Evolutionary conservation across 306 rosid species (phyloP), one percentile per base, ranked within the genome.

Genomic region (Quillaja saponaria): DNA sequence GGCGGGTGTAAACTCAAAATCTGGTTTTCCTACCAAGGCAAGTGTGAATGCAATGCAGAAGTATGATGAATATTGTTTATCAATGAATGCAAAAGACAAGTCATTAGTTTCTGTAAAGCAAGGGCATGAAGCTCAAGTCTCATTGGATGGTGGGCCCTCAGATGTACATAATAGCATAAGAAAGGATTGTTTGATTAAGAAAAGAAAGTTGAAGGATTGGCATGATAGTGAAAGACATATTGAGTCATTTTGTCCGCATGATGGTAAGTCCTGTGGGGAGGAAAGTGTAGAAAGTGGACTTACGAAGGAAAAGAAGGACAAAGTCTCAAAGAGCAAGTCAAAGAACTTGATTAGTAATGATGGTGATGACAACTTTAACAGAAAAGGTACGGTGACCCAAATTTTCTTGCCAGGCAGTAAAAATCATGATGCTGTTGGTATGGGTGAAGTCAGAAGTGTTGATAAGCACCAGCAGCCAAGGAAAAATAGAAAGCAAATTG

Each of bases 121-220:
- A 42, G 71, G 62, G 55, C 72, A 75, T 67, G 68, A 70, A 34
- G 71, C 73, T 45, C 77, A 50, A 80, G 76, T 72, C 63, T 71
- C 62, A 6, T 73, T 72, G 41, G 76, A 50, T 68, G 66, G 68
- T 58, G 69, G 71, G 65, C 58, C 77, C 56, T 65, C 75, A 67
- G 81, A 71, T 42, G 34, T 56, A 49, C 64, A 16, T 49, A 55
- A 9, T 13, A 13, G 46, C 40, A 70, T 67, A 54, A 70, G 19
- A 71, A 65, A 15, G 34, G 86, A 47, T 35, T 33, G 63, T 63
- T 70, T 75, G 66, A 6, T 15, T 54, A 87, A 81, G 73, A 87
- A 83, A 81, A 80, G 83, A 79, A 90, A 80, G 74, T 49, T 64
- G 63, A 76, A 70, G 72, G 77, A 79, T 19, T 60, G 83, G 76